Evolutionary conservation across 306 rosid genomes (phyloP), one percentile per base, ranked within the genome.

Genomic region (Ceratonia siliqua): DNA sequence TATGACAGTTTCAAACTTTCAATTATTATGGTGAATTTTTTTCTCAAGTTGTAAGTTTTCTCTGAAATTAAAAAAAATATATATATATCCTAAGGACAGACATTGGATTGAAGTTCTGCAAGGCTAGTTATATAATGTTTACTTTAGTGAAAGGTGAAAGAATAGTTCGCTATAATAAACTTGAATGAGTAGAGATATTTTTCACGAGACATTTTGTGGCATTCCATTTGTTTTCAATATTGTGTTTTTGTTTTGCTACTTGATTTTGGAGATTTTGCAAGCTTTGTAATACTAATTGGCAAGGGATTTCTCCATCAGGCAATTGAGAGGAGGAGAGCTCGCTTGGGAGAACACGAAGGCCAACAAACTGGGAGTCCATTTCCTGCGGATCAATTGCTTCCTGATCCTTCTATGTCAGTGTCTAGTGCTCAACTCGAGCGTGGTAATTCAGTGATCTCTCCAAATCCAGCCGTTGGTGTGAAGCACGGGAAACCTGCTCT

Each of bases 281-380:
- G 9, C 5, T 30, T 35, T 49, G 12, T 2, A 21, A 27, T 55
- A n/a, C 35, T 72, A 43, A 71, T 52, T 57, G 27, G 10, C 5
- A 33, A 14, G 50, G 52, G 2, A 0, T 38, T 2, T 45, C 4
- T 71, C 2, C 11, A 5, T 68, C 41, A 94, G 99, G 96, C 96
- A 14, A 86, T 88, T 7, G 95, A 90, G 78, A 90, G 95, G 72
- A 92, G 90, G 54, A 90, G 96, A 76, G 83, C 83, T 21, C 86
- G 81, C 21, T 56, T 84, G 77, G 80, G 80, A 73, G 89, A 77
- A 8, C 77, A 7, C 52, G 83, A 87, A 69, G 92, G 87, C 70
- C 85, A 49, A 75, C 82, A 62, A 65, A 36, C 39, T 33, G 96
- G 59, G 46, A 78, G 53, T 72, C 76, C 74, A 5, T 25, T 61